Evolutionary conservation across 371 early-diverging fungal species (phyloP), one percentile per base, ranked within the genome.

Genomic region (Mortierella sp.): DNA sequence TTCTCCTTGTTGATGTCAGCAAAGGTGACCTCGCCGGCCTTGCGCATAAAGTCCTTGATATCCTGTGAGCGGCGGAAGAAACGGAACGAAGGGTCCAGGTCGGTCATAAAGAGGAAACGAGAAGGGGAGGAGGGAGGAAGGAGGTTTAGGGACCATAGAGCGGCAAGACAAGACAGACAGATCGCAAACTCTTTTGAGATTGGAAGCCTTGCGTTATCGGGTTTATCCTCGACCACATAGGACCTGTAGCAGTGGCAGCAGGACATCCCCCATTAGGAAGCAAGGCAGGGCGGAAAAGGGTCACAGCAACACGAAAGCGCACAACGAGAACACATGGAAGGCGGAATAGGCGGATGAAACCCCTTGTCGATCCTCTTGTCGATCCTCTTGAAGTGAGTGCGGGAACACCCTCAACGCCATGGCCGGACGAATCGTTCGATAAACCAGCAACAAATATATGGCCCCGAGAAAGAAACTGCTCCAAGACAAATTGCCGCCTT

Each of bases 21-120:
- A 91, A 96, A 98, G 51, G 95, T 93, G 14, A 98, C 98, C 88
- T 97, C 97, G 78, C 98, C 98, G 74, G 97, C 98, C 83, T 96
- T 95, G 85, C 98, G 96, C 92, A 98, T 95, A 87, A 97, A 91
- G 88, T 98, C 98, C 91, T 98, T 98, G 90, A 98, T 93, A 90
- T 97, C 98, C 98, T 98, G 90, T 37, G 85, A 90, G 78, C 76
- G 57, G 67, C 74, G 69, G 75, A 78, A 77, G 69, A 28, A 72
- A 19, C 69, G 43, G 78, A 44, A n/a, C n/a, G 44, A 14, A 5
- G 14, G 28, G 31, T 26, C 24, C 59, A 46, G 61, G 71, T 61
- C 59, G 69, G 69, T 79, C 81, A 83, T 71, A 81, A 37, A 79
- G 82, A 77, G 75, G 79, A 69, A 40, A 40, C 43, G 78, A 77